Evolutionary conservation across 2,329 filamentous ascomycete species (phyloP).

Genomic region (Fusarium illudens): DNA sequence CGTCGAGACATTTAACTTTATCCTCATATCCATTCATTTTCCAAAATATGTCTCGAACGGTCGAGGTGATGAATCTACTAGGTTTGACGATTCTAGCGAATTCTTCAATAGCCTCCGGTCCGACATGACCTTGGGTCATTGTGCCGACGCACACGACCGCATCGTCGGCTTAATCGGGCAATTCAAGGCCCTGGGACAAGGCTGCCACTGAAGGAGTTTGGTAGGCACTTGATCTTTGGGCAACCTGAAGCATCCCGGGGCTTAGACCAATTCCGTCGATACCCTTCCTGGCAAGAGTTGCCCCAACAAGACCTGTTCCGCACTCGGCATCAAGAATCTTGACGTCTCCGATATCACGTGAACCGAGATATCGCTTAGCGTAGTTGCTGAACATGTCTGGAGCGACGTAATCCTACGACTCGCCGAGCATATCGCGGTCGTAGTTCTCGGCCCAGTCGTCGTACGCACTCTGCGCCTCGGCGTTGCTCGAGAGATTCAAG

Average conservation of each 20-base stretch:
- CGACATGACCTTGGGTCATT: conserved; percentile 61
- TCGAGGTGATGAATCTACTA: conserved; percentile 56
- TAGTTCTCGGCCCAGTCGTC: conserved; percentile 42
- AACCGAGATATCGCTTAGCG: conserved; percentile 25
- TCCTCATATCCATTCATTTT: conserved; percentile 52
- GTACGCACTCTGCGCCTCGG: conserved; percentile 29
- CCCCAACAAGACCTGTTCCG: conserved; percentile 60
- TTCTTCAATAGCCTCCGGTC: conserved; percentile 55
- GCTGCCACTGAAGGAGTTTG: conserved; percentile 52
- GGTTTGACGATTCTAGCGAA: conserved; percentile 55
- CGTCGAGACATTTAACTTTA: conserved; percentile 46
- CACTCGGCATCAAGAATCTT: conserved; percentile 60
- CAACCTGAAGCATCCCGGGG: conserved; percentile 58
- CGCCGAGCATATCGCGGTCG: conserved; percentile 40
- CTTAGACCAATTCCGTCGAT: conserved; percentile 61
- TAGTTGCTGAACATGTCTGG: conserved; percentile 47
- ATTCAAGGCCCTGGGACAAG: conserved; percentile 51
- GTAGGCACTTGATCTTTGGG: conserved; percentile 54
- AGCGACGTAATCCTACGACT: conserved; percentile 49
- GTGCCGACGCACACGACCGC: conserved; percentile 60
- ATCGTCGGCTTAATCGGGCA: conserved; percentile 52
- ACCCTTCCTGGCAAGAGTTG: conserved; percentile 50
- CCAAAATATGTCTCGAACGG: conserved; percentile 59
- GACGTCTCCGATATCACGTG: neutral
- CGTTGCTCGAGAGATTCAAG: conserved; percentile 7